A percentile compares a stretch with the other conserved stretches of the same genome.
Evolutionary conservation across 2,329 filamentous ascomycete genomes (phyloP).

Genomic region (Eutypella sp.): DNA sequence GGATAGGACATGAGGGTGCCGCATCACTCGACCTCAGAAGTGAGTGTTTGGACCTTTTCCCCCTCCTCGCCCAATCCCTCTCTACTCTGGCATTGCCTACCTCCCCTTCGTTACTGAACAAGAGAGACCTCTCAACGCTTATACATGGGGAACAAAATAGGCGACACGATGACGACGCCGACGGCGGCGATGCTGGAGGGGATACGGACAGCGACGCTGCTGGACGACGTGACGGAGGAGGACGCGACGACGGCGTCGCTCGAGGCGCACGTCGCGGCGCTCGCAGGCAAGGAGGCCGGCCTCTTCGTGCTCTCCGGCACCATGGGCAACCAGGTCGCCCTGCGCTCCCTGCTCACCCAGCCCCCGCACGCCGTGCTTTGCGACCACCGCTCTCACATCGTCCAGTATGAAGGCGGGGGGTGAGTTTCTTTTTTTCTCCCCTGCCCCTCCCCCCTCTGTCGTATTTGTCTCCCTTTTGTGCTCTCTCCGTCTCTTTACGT

Average conservation of each 20-base stretch:
- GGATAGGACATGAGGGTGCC: constrained; percentile 25
- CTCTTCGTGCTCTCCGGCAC: constrained; percentile 73
- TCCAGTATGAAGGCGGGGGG: constrained; percentile 52
- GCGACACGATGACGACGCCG: constrained; percentile 65
- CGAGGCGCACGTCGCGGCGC: constrained; percentile 58
- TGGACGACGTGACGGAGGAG: constrained; percentile 73
- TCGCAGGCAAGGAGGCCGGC: constrained; percentile 61
- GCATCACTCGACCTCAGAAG: constrained; percentile 28
- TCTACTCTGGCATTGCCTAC: too few species aligned
- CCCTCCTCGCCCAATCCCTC: neutral
- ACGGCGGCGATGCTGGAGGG: constrained; percentile 66
- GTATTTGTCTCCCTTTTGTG: neutral
- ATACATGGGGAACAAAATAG: constrained; percentile 27
- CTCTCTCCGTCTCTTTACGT: neutral
- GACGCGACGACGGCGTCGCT: constrained; percentile 65
- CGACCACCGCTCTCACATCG: constrained; percentile 64
- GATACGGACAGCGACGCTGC: constrained; percentile 62
- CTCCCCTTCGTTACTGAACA: too few species aligned
- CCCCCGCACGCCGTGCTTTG: constrained; percentile 68
- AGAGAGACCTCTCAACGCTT: neutral
- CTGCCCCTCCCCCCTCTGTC: neutral
- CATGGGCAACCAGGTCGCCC: constrained; percentile 75
- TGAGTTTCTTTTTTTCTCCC: constrained; percentile 7
- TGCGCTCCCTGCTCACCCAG: constrained; percentile 63
- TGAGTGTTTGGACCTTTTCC: constrained; percentile 12